Evolutionary conservation across 768 basidiomycete genomes (phyloP).

Genomic region (Chalciporus piperatus): DNA sequence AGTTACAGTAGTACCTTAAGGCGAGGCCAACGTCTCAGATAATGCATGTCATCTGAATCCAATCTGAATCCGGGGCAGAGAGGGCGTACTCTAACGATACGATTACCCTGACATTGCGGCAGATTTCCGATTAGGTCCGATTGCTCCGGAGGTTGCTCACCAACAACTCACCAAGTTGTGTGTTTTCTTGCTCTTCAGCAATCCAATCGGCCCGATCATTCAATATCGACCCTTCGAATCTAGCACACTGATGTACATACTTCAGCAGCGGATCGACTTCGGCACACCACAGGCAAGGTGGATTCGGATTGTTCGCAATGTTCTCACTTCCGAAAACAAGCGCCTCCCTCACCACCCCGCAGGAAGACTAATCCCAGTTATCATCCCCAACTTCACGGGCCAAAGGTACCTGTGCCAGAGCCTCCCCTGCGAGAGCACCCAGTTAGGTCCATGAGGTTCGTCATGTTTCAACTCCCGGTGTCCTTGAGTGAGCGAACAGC

Average conservation of each 20-base stretch:
- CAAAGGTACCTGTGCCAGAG: background rate
- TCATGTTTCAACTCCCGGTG: background rate
- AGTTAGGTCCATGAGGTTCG: slow-evolving; percentile 17
- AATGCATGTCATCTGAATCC: no score
- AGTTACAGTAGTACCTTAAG: no score
- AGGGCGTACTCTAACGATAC: no score
- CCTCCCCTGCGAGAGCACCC: slow-evolving; percentile 16
- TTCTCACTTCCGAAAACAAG: slow-evolving; percentile 1
- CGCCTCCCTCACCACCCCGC: background rate
- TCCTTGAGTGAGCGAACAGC: background rate
- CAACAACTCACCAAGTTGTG: no score
- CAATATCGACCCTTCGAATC: no score
- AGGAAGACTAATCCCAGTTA: background rate
- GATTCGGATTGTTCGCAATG: slow-evolving; percentile 6
- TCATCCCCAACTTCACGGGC: background rate
- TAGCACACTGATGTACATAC: background rate
- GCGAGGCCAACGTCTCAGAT: no score
- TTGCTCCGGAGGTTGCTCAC: no score
- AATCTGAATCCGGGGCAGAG: no score
- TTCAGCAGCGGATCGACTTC: slow-evolving; percentile 3
- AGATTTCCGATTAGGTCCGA: no score
- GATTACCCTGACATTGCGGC: no score
- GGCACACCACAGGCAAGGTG: slow-evolving; percentile 6
- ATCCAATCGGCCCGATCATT: no score
- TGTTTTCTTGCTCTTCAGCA: no score